Evolutionary conservation across 768 basidiomycete genomes (phyloP), one percentile per base, ranked within the genome.

Genomic region (Asterophora lycoperdoides): DNA sequence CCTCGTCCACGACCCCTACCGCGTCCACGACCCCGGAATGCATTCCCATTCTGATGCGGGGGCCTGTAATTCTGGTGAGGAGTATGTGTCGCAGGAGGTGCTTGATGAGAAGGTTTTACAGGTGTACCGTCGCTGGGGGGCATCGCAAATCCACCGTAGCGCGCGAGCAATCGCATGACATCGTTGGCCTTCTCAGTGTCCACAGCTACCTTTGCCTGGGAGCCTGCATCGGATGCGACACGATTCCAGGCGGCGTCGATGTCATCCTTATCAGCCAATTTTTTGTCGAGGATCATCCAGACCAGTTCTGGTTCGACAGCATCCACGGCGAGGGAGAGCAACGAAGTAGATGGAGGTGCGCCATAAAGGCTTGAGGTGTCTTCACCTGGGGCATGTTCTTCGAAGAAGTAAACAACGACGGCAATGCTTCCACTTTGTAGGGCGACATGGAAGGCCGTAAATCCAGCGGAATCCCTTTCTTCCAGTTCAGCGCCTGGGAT

Each of bases 401-500:
- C 70, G 57, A 89, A 70, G 70, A 89, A 81, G 68, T 82, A 72
- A 35, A 73, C 66, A 50, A 84, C 63, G 51, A 87, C 71, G 10
- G 72, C 53, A 26, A 79, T 57, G 54, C 81, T 69, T 9, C 83
- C 81, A 48, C 59, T 59, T 58, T 72, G 67, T 8, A 89, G 60
- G 8, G 84, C 84, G 44, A 80, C 55, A 63, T 90, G 86, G 67
- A 87, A 81, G 2, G 83, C 76, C 3, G 86, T 85, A 41, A 75
- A 68, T 18, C 77, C 76, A 42, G 69, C 54, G 0, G 71, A 74
- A 63, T 89, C 75, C 44, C 78, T 76, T 60, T 89, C 88, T 52
- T 88, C 86, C 15, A 78, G 71, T 53, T 88, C 84, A 41, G 84
- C 86, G 66, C 80, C 88, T 89, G 58, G 26, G 41, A 41, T 32